Base-by-base conservation (phyloP, 2,329 filamentous ascomycete species). In the Geosmithia putterillii region DNA sequence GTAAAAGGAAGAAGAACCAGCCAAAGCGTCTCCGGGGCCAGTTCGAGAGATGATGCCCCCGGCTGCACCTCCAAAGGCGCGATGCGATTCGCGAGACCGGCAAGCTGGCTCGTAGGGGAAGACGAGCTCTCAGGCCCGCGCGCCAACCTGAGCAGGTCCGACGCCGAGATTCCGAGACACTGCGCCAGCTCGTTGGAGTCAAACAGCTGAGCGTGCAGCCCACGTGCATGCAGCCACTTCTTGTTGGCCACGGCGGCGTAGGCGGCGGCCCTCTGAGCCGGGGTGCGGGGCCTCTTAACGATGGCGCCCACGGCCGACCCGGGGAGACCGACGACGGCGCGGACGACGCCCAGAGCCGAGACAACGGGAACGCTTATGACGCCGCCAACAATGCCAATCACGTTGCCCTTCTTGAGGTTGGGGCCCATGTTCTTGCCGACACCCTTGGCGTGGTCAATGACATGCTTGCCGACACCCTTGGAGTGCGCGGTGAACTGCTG, bases 211-310 rank as follows among this genome's bases (percentile, higher is more conserved):
- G 64, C 64, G 9, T 61, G 51, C 3, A 71, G 49, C 0, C 66
- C 63, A 3, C 68, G 54, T 17, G 51, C 48, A 15, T 55, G 47
- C 10, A 72, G 47, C 68, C 67, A 71, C 44, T 70, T 57, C 38
- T 53, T 51, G 42, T 69, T 70, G 1, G 65, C 66, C 1, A 65
- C 64, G 3, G 54, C 53, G 0, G 61, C 51, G 41, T 71, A 71
- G 0, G 62, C 62, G 4, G 55, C 53, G 0, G 65, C 67, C 9
- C 69, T 52, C 46, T 67, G 61, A 2, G 58, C 52, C 0, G 67
- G 59, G 0, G 66, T 67, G 49, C 59, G 59, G 1, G 68, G 67
- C 49, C 57, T 62, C 41, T 52, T 57, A 2, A 56, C 46, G 2
- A 59, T 54, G 0, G 65, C 65, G 2, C 52, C 52, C 2, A 63